phyloP scores from a whole-genome alignment of 2,329 filamentous ascomycete genomes.

The Arthrobotrys musiformis region DNA sequence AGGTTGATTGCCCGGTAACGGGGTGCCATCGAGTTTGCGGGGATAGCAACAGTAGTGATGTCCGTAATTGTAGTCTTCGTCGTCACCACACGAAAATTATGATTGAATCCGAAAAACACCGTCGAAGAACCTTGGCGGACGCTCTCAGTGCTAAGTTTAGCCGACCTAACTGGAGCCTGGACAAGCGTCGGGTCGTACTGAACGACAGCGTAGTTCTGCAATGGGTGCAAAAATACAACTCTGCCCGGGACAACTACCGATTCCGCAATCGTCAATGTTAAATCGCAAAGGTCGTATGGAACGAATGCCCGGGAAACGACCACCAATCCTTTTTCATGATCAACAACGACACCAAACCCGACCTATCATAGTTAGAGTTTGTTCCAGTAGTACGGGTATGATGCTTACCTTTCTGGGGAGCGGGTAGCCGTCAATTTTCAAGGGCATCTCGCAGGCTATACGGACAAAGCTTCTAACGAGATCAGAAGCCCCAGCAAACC shows the following conservation, averaged over 20 bases:
- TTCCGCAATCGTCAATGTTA: slow-evolving; percentile 94
- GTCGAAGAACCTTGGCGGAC: slow-evolving; percentile 94
- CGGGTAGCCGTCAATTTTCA: slow-evolving; percentile 98
- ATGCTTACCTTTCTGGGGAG: slow-evolving; percentile 76
- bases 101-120: slow-evolving; percentile 98
- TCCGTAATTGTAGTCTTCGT: slow-evolving; percentile 95
- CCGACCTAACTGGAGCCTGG: slow-evolving; percentile 91
- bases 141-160: slow-evolving; percentile 79
- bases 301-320: slow-evolving; percentile 93
- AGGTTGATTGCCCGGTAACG: slow-evolving; percentile 95
- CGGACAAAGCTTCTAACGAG: slow-evolving; percentile 95
- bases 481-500: slow-evolving; percentile 88
- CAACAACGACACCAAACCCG: slow-evolving; percentile 96
- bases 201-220: slow-evolving; percentile 96
- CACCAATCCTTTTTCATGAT: slow-evolving; percentile 94
- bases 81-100: slow-evolving; percentile 91
- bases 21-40: slow-evolving; percentile 89
- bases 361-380: slow-evolving; percentile 64
- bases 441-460: slow-evolving; percentile 88
- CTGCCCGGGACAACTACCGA: slow-evolving; percentile 94
- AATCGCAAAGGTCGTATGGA: slow-evolving; percentile 95
- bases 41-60: slow-evolving; percentile 95
- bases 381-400: neutral
- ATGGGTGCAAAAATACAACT: slow-evolving; percentile 92
- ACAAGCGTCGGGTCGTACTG: slow-evolving; percentile 94